These are phyloP conservation scores for Diutina siamensis DNA, from an alignment of 1,139 yeast species.

Conservation along the genomic window DNA sequence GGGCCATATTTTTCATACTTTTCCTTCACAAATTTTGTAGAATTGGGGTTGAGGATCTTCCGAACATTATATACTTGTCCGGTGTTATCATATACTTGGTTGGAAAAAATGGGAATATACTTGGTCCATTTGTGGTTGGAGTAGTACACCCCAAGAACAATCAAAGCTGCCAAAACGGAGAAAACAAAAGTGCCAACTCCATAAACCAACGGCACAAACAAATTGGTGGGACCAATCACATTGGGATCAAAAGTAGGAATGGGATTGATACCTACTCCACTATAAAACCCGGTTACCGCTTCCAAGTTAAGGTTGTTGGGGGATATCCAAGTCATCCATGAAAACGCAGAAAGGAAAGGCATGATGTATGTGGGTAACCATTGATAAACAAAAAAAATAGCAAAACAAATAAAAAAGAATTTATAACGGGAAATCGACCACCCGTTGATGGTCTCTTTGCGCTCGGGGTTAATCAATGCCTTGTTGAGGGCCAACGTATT, in stretches of 20 bases:
- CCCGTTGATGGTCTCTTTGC: constrained; percentile 32
- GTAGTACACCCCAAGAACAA: constrained; percentile 35
- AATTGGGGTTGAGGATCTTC: constrained; percentile 14
- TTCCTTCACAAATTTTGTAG: constrained; percentile 11
- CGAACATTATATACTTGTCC: constrained; percentile 32
- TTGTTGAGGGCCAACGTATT: constrained; percentile 46
- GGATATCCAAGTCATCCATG: constrained; percentile 55
- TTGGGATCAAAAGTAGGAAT: constrained; percentile 44
- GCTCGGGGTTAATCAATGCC: constrained; percentile 34
- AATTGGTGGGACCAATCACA: constrained; percentile 15
- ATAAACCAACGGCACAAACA: constrained; percentile 20
- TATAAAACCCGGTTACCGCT: constrained; percentile 26
- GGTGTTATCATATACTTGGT: constrained; percentile 30
- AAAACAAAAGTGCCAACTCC: constrained; percentile 16
- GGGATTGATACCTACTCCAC: constrained; percentile 51
- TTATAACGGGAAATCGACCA: constrained; percentile 38
- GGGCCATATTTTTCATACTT: constrained; percentile 20
- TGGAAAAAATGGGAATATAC: constrained; percentile 37
- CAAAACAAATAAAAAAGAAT: constrained; percentile 28
- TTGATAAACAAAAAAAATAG: constrained; percentile 32
- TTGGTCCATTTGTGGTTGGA: constrained; percentile 40
- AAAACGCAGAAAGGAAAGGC: constrained; percentile 40
- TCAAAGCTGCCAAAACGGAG: constrained; percentile 20
- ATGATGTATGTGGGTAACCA: constrained; percentile 49
- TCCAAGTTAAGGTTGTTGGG: constrained; percentile 45